phyloP scores from a whole-genome alignment of 352 stramenopile species.

The Phytophthora palmivora region DNA sequence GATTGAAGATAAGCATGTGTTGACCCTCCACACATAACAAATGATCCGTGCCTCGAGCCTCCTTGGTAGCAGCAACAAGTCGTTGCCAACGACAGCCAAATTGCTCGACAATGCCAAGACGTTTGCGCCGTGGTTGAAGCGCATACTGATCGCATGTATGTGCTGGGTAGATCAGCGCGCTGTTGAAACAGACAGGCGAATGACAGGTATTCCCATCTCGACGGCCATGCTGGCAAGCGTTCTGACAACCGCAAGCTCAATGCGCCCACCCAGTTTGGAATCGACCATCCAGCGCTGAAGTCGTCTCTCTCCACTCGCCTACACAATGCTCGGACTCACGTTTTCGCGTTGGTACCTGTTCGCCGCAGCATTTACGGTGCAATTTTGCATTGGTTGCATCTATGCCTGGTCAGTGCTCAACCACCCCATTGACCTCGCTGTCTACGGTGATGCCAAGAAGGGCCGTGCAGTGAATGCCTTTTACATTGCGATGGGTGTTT shows the following conservation, averaged over 20 bases:
- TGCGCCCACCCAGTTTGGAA: conserved; percentile 23
- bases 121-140: conserved; percentile 16
- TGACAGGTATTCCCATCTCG: background rate
- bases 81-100: too few species aligned
- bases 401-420: conserved; percentile 80
- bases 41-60: background rate
- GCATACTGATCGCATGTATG: conserved; percentile 6
- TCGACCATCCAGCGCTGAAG: conserved; percentile 1
- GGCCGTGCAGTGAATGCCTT: conserved; percentile 70
- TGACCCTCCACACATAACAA: background rate
- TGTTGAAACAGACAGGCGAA: conserved; percentile 8
- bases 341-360: conserved; percentile 80
- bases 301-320: conserved; percentile 1
- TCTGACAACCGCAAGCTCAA: conserved; percentile 3
- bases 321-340: conserved; percentile 33
- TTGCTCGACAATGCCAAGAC: too few species aligned
- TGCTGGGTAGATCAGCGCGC: background rate
- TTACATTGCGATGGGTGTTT: conserved; percentile 68
- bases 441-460: conserved; percentile 55
- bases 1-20: background rate
- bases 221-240: background rate
- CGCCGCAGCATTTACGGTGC: conserved; percentile 58
- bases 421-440: conserved; percentile 55
- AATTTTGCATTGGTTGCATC: conserved; percentile 74
- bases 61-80: too few species aligned